These are phyloP conservation scores for Cystobasidium pallidum DNA, from an alignment of 1,284 basidiomycete genomes.

Conservation along the genomic window DNA sequence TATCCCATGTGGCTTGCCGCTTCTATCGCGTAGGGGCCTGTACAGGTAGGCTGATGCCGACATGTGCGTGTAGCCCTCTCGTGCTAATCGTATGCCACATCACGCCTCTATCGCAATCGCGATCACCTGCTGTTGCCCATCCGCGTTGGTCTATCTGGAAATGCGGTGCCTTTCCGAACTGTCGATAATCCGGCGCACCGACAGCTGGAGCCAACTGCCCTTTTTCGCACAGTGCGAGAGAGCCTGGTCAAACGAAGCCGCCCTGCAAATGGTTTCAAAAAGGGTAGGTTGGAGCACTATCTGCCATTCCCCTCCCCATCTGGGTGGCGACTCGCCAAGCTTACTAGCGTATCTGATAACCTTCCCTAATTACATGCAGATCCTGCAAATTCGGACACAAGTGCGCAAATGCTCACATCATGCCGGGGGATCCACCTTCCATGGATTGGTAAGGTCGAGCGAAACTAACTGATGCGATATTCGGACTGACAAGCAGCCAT, in stretches of 20 bases:
- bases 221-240: conserved; percentile 32
- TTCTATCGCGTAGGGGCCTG: conserved; percentile 44
- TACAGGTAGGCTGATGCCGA: conserved; percentile 20
- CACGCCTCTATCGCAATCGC: conserved; percentile 9
- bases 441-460: conserved; percentile 44
- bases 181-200: too few relatives aligned
- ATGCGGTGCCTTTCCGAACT: conserved; percentile 1
- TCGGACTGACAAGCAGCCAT: background rate
- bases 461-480: background rate
- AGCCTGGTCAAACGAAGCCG: conserved; percentile 36
- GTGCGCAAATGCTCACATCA: conserved; percentile 44
- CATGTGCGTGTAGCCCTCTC: background rate
- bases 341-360: background rate
- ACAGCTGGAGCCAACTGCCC: conserved; percentile 41
- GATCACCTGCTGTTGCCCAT: conserved; percentile 11
- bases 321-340: background rate
- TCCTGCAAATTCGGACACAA: conserved; percentile 44
- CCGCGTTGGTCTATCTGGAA: background rate
- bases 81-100: background rate
- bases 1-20: conserved; percentile 42
- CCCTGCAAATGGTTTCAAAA: conserved; percentile 44
- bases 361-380: background rate
- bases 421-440: conserved; percentile 42
- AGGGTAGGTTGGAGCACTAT: conserved; percentile 16
- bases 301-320: background rate